Conservation (phyloP, 192 early-diverging fungal species). For the Gaertneriomyces sp. region DNA sequence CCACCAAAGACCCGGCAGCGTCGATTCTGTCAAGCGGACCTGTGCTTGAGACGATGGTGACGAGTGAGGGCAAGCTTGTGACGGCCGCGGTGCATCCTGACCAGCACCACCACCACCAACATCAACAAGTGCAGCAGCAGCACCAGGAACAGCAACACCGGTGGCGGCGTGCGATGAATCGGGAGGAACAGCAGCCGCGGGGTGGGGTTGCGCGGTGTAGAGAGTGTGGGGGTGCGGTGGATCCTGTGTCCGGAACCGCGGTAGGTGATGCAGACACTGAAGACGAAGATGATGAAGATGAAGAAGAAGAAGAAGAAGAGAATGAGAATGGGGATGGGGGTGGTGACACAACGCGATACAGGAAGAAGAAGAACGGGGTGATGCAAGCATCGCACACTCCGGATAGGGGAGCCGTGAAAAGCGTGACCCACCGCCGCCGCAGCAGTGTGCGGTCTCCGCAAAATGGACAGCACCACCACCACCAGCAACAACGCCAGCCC, state of each 20-base stretch:
- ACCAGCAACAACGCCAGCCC: background rate
- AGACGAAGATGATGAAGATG: too few species aligned
- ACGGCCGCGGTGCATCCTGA: constrained; percentile 13
- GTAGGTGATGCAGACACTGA: too few species aligned
- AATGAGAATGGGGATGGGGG: background rate
- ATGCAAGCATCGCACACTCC: too few species aligned
- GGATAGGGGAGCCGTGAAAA: too few species aligned
- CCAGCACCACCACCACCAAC: background rate
- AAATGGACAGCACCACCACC: too few species aligned
- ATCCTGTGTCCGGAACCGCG: too few species aligned
- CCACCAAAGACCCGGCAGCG: constrained; percentile 8
- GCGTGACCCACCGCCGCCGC: background rate
- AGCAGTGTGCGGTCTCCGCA: too few species aligned
- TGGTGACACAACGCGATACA: background rate
- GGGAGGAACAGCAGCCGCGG: background rate
- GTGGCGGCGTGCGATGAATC: background rate
- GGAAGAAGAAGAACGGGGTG: too few species aligned
- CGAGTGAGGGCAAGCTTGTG: constrained; percentile 10
- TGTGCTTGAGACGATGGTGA: constrained; percentile 9
- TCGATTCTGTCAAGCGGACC: constrained; percentile 17
- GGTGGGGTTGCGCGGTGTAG: too few species aligned
- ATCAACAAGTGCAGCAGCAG: background rate
- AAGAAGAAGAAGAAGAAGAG: background rate
- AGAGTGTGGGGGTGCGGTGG: too few species aligned
- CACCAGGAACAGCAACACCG: background rate